Evolutionary conservation across 495 filamentous ascomycete genomes (phyloP).

Genomic region (Xylaria bambusicola): DNA sequence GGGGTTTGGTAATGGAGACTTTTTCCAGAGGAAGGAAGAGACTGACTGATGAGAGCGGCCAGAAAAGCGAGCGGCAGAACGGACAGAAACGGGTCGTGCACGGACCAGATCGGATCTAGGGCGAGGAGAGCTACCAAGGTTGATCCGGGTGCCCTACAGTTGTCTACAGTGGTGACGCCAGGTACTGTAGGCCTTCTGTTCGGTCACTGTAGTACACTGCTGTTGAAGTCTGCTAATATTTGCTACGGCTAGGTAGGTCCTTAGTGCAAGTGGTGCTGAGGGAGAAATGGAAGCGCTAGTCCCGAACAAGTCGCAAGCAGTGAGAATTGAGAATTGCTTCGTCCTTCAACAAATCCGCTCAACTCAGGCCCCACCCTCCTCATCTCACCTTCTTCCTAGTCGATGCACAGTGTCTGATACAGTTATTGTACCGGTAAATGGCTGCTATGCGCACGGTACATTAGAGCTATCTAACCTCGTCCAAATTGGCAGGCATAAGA

Average conservation of each 20-base stretch:
- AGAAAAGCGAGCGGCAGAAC: constrained; percentile 29
- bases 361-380: not conserved
- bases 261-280: not conserved
- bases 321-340: not conserved
- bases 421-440: not conserved
- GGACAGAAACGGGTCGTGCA: constrained; percentile 16
- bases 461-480: too few relatives aligned
- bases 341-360: not conserved
- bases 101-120: constrained; percentile 10
- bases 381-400: not conserved
- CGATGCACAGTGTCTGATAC: too few relatives aligned
- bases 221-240: too few relatives aligned
- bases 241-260: not conserved
- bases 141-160: too few relatives aligned
- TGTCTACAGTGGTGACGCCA: too few relatives aligned
- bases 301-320: not conserved
- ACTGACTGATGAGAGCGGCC: constrained; percentile 26
- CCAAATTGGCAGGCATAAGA: too few relatives aligned
- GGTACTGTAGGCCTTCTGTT: too few relatives aligned
- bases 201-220: too few relatives aligned
- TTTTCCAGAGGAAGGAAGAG: constrained; percentile 31
- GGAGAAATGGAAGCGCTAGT: not conserved
- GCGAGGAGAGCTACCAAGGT: too few relatives aligned
- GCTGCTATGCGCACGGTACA: too few relatives aligned
- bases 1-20: constrained; percentile 35